A percentile compares a stretch with the other conserved stretches of the same genome.
phyloP scores from a whole-genome alignment of 768 basidiomycete genomes.

The Polyporus arcularius region DNA sequence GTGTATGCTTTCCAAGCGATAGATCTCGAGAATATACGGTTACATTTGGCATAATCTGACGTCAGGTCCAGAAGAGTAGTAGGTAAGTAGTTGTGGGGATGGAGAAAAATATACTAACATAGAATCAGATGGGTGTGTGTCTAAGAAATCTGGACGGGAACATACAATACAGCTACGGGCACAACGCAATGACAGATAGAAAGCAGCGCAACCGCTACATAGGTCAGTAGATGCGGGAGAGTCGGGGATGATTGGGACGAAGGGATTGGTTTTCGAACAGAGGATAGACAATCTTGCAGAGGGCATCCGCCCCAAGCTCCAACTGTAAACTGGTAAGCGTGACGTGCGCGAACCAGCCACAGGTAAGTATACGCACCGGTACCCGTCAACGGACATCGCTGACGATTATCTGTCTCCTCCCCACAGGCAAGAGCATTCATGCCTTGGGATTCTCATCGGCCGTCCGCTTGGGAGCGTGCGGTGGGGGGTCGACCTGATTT shows the following conservation, averaged over 20 bases:
- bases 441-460: constrained; percentile 4
- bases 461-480: constrained; percentile 15
- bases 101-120: constrained; percentile 2
- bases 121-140: not conserved
- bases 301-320: too few species aligned
- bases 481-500: constrained; percentile 9
- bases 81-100: not conserved
- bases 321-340: too few species aligned
- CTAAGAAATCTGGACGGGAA: constrained; percentile 6
- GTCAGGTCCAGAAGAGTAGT: not conserved
- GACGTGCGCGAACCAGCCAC: not conserved
- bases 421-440: not conserved
- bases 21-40: not conserved
- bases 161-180: constrained; percentile 11
- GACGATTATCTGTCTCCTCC: not conserved
- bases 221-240: not conserved
- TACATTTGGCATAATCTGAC: not conserved
- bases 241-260: not conserved
- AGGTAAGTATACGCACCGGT: not conserved
- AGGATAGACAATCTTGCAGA: too few species aligned
- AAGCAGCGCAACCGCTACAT: not conserved
- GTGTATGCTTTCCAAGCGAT: not conserved
- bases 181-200: constrained; percentile 6
- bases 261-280: too few species aligned
- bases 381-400: not conserved